Conservation (phyloP, 345 rosid species). For the Brassica incana region DNA sequence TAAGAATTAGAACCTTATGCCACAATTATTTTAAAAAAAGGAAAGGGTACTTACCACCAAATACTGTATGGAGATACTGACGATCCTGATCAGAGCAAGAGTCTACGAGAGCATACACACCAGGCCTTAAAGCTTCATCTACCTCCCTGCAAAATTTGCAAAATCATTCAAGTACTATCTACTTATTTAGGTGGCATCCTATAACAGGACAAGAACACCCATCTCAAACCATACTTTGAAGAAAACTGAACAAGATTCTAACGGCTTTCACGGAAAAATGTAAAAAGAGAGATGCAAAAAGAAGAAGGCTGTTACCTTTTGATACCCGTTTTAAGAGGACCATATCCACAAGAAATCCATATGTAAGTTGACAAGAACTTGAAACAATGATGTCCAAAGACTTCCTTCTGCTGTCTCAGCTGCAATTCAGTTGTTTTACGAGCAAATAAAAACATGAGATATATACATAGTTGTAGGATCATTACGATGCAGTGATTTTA, state of each 20-base stretch:
- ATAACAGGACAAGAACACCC: conserved; percentile 2
- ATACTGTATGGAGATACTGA: conserved; percentile 77
- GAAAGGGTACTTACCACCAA: conserved; percentile 69
- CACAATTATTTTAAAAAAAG: background rate
- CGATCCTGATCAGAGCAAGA: conserved; percentile 74
- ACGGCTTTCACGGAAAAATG: background rate
- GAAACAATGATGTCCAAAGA: conserved; percentile 67
- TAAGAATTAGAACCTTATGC: background rate
- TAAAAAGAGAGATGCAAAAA: background rate
- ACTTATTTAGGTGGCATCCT: background rate
- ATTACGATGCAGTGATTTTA: conserved; percentile 25
- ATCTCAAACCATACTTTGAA: background rate
- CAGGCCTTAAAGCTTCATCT: conserved; percentile 87
- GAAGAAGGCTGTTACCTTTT: conserved; percentile 51
- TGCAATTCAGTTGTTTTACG: conserved; percentile 38
- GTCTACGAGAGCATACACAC: conserved; percentile 85
- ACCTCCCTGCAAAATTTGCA: conserved; percentile 93
- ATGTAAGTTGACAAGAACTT: conserved; percentile 76
- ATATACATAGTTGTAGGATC: background rate
- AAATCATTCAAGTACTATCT: too few relatives aligned
- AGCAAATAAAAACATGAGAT: background rate
- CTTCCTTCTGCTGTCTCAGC: conserved; percentile 83
- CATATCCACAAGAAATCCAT: conserved; percentile 71
- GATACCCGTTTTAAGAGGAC: conserved; percentile 76
- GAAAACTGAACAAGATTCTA: background rate